phyloP scores from a whole-genome alignment of 2,329 filamentous ascomycete genomes.

The Alternaria brassicae region DNA sequence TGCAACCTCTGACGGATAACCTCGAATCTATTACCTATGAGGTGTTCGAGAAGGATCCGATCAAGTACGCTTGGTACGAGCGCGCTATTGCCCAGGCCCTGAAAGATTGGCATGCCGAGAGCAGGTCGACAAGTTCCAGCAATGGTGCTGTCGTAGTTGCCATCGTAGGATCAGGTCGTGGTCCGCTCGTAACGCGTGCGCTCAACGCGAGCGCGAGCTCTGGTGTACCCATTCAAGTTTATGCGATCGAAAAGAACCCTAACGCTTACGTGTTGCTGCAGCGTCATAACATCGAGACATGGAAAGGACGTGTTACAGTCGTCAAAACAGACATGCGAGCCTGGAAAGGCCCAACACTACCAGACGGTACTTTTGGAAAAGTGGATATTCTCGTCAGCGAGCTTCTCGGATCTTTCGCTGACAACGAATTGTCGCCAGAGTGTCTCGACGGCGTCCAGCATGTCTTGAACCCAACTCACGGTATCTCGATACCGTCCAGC shows the following conservation, averaged over 20 bases:
- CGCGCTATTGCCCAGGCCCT: conserved; percentile 81
- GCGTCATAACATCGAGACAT: conserved; percentile 79
- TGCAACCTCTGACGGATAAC: conserved; percentile 95
- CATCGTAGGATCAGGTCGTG: conserved; percentile 91
- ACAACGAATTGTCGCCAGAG: conserved; percentile 96
- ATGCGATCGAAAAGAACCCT: conserved; percentile 97
- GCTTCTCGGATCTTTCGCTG: conserved; percentile 90
- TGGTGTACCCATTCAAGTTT: conserved; percentile 80
- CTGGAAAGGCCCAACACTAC: conserved; percentile 81
- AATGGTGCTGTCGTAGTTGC: conserved; percentile 80
- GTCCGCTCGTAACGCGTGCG: conserved; percentile 87
- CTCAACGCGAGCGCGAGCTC: conserved; percentile 79
- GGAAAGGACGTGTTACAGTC: conserved; percentile 80
- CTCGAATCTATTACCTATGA: conserved; percentile 97
- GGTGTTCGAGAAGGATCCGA: conserved; percentile 96
- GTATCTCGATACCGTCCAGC: conserved; percentile 90
- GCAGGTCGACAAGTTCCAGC: conserved; percentile 75
- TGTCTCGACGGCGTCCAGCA: conserved; percentile 95
- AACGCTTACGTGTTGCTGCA: conserved; percentile 95
- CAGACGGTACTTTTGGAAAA: conserved; percentile 63
- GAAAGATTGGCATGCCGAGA: conserved; percentile 75
- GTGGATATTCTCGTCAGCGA: conserved; percentile 96
- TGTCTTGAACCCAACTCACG: conserved; percentile 78
- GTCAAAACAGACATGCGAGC: conserved; percentile 97
- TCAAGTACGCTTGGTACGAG: conserved; percentile 98